Evolutionary conservation across 2,329 filamentous ascomycete genomes (phyloP).

Genomic region (Paraphaeosphaeria sporulosa): DNA sequence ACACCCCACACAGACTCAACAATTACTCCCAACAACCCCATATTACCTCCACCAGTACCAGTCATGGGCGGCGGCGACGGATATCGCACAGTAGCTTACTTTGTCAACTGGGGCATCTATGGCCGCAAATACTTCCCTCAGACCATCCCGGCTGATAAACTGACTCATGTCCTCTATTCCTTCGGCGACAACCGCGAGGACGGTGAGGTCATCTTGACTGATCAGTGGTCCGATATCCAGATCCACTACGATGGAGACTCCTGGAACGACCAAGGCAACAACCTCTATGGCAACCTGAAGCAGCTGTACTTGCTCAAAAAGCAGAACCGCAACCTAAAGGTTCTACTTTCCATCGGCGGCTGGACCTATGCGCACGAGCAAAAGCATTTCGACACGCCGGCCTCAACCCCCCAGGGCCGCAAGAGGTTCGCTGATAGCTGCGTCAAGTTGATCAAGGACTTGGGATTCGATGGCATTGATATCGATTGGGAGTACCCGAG

Average conservation of each 20-base stretch:
- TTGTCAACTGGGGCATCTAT: constrained; percentile 85
- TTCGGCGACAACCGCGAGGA: constrained; percentile 87
- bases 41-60: neutral
- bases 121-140: constrained; percentile 84
- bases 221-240: constrained; percentile 52
- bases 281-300: constrained; percentile 80
- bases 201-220: constrained; percentile 67
- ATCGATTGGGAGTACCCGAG: constrained; percentile 59
- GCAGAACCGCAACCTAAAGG: constrained; percentile 76
- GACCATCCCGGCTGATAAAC: constrained; percentile 78
- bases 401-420: constrained; percentile 68
- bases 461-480: constrained; percentile 65
- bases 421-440: constrained; percentile 73
- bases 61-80: constrained; percentile 26
- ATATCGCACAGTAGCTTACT: constrained; percentile 75
- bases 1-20: neutral
- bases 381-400: constrained; percentile 76
- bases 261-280: constrained; percentile 70
- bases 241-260: constrained; percentile 69
- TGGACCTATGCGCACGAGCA: constrained; percentile 71
- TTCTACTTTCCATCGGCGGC: constrained; percentile 83
- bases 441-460: constrained; percentile 77
- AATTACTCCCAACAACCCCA: neutral
- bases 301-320: constrained; percentile 81
- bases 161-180: constrained; percentile 89